Evolutionary conservation across 495 filamentous ascomycete genomes (phyloP).

Genomic region (Talaromyces nanjingensis): DNA sequence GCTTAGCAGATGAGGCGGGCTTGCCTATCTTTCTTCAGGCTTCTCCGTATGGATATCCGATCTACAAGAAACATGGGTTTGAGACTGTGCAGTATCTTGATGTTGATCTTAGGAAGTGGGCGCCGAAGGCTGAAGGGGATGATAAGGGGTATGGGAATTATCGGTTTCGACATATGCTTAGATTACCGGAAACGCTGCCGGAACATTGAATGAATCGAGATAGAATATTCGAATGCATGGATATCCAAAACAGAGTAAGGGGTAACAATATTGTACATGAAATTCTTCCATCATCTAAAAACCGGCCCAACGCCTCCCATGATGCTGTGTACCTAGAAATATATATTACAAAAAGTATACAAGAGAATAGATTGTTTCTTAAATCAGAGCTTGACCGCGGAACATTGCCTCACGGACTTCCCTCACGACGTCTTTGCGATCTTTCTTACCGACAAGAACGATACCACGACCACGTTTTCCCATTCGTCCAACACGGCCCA

Average conservation of each 20-base stretch:
- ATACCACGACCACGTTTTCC: constrained; percentile 81
- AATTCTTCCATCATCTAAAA: neutral
- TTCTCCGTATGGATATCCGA: too few relatives aligned
- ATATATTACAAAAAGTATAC: constrained; percentile 3
- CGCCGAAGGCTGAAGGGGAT: neutral
- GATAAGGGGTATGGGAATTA: neutral
- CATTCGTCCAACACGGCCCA: constrained; percentile 90
- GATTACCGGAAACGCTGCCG: neutral
- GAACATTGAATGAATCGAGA: too few relatives aligned
- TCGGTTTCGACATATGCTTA: neutral
- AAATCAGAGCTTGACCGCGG: constrained; percentile 81
- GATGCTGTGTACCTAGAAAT: neutral
- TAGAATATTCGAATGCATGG: neutral
- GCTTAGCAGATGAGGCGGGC: too few relatives aligned
- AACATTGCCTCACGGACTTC: constrained; percentile 96
- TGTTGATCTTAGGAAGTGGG: neutral
- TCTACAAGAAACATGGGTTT: too few relatives aligned
- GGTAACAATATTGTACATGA: constrained; percentile 5
- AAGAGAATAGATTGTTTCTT: neutral
- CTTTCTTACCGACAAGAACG: constrained; percentile 82
- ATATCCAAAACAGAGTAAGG: neutral
- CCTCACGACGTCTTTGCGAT: constrained; percentile 80
- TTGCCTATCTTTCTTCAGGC: too few relatives aligned
- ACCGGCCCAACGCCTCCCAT: neutral
- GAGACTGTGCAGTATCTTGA: too few relatives aligned